Evolutionary conservation across 352 stramenopile genomes (phyloP), one percentile per base, ranked within the genome.

Genomic region (Pilasporangium apinafurcum): DNA sequence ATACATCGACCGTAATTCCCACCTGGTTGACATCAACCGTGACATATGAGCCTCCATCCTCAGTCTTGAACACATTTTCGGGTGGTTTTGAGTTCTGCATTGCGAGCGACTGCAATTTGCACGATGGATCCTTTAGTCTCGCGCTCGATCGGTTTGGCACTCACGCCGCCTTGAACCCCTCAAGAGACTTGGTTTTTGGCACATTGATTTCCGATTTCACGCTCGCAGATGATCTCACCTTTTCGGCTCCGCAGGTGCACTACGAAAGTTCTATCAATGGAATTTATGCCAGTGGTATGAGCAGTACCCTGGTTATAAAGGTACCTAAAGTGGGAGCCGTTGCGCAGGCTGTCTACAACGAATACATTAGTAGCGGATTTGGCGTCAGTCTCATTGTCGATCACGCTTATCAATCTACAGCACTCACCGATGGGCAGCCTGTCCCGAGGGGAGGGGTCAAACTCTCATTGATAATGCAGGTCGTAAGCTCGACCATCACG

Each of bases 51-150:
- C 4, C 37, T 21, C 16, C 39, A 8, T 17, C 4, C 8, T 21
- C 37, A 32, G 8, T 22, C 39, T 9, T 61, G 29, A 56, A 51
- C 12, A 18, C 44, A 10, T 35, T 52, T 5, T 33, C 47, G 0
- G 53, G 53, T 12, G 53, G 53, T 1, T 61, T 61, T 16, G 53
- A 61, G 30, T 56, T 45, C 40, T 61, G 53, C 24, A 17, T 29
- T 13, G 35, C 40, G 8, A 8, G 28, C 0, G 41, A 51, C 18
- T 61, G 53, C 46, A 61, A 47, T 20, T 39, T 48, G 13, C 17
- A 38, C 12, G 29, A 39, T 3, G 47, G 53, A 14, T 41, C 46
- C 5, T 29, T 61, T 16, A 61, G 40, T 12, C 5, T 56, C 17
- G 16, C 33, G 14, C 53, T 61, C 32, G 47, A 55, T 17, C 40